These are phyloP conservation scores for Phalaenopsis aphrodite DNA, from an alignment of 106 monocot species.

Conservation along the genomic window DNA sequence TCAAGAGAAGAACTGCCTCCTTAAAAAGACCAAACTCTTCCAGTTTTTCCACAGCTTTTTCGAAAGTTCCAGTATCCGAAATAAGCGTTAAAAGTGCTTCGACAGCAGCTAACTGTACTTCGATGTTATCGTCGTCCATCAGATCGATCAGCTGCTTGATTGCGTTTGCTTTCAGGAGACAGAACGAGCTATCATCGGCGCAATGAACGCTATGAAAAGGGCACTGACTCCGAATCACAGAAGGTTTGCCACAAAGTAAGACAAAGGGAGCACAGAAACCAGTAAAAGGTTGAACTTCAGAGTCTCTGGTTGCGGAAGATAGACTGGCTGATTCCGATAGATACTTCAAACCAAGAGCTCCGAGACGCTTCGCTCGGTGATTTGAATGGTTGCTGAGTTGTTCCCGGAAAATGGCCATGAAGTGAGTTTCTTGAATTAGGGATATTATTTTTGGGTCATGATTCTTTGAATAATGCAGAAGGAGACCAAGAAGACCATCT, in stretches of 20 bases:
- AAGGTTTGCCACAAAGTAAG: conserved; percentile 24
- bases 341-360: conserved; percentile 35
- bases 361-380: conserved; percentile 25
- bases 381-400: conserved; percentile 22
- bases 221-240: conserved; percentile 13
- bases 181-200: conserved; percentile 30
- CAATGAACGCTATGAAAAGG: conserved; percentile 26
- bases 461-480: conserved; percentile 32
- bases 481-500: conserved; percentile 41
- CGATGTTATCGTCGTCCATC: conserved; percentile 24
- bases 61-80: conserved; percentile 11
- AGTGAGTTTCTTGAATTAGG: conserved; percentile 30
- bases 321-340: conserved; percentile 26
- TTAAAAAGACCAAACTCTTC: conserved; percentile 27
- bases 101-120: conserved; percentile 45
- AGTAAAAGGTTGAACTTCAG: conserved; percentile 27
- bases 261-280: conserved; percentile 28
- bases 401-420: conserved; percentile 28
- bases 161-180: conserved; percentile 34
- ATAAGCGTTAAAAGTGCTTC: conserved; percentile 33
- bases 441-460: conserved; percentile 19
- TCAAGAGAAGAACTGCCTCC: conserved; percentile 22
- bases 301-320: neutral
- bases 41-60: conserved; percentile 18
- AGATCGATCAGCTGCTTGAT: conserved; percentile 35